A percentile compares a stretch with the other conserved stretches of the same genome.
phyloP scores from a whole-genome alignment of 352 stramenopile genomes.

The Pseudoperonospora humuli region DNA sequence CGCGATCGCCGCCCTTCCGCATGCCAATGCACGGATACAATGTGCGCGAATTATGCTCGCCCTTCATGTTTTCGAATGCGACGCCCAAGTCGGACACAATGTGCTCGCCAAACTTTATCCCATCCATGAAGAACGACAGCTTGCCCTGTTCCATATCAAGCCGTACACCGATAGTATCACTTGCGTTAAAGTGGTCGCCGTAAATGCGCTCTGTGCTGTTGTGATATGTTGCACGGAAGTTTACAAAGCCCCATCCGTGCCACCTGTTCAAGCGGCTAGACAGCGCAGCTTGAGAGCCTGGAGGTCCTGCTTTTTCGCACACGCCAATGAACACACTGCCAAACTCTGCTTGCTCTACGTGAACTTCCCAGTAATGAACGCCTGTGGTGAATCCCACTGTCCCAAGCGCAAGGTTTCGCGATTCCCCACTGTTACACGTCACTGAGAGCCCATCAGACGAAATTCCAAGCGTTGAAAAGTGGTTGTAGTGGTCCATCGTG shows the following conservation, averaged over 20 bases:
- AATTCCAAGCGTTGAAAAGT: slow-evolving; percentile 75
- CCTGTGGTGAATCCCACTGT: slow-evolving; percentile 85
- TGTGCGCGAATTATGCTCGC: slow-evolving; percentile 73
- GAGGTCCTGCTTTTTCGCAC: slow-evolving; percentile 83
- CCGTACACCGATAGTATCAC: slow-evolving; percentile 98
- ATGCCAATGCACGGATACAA: slow-evolving; percentile 96
- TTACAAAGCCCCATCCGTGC: slow-evolving; percentile 95
- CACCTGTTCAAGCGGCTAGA: slow-evolving; percentile 82
- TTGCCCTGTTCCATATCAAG: slow-evolving; percentile 98
- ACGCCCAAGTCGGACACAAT: slow-evolving; percentile 96
- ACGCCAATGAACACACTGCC: slow-evolving; percentile 98
- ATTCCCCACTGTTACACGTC: slow-evolving; percentile 79
- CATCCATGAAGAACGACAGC: slow-evolving; percentile 98
- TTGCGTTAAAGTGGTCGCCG: slow-evolving; percentile 86
- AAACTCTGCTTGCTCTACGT: slow-evolving; percentile 94
- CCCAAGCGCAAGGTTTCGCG: slow-evolving; percentile 73
- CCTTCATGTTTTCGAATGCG: slow-evolving; percentile 93
- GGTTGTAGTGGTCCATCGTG: slow-evolving; percentile 72
- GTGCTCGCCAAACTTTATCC: slow-evolving; percentile 98
- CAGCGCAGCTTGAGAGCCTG: slow-evolving; percentile 65
- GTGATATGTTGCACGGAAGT: slow-evolving; percentile 93
- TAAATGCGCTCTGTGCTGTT: slow-evolving; percentile 89
- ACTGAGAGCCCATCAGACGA: slow-evolving; percentile 72
- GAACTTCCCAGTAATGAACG: slow-evolving; percentile 98
- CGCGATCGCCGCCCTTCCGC: slow-evolving; percentile 90